Conservation (phyloP, 257 asterid genomes). For the Scutellaria baicalensis region DNA sequence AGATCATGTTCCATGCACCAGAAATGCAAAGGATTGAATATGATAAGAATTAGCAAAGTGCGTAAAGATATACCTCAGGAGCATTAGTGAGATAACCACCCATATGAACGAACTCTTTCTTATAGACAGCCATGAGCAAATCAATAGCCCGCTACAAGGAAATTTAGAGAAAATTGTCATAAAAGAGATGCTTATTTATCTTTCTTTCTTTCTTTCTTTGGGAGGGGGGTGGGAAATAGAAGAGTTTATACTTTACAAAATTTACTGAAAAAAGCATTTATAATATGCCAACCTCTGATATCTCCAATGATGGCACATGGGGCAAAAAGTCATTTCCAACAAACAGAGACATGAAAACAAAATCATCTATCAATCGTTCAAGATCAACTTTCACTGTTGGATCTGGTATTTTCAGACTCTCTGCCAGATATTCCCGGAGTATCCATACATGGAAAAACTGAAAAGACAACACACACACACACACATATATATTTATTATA, state of each 20-base stretch:
- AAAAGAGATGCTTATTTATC: not conserved
- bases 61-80: constrained; percentile 30
- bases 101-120: constrained; percentile 45
- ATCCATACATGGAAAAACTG: constrained; percentile 55
- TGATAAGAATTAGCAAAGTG: not conserved
- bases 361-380: constrained; percentile 59
- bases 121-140: constrained; percentile 50
- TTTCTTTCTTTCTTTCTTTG: not conserved
- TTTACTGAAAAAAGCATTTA: constrained; percentile 5
- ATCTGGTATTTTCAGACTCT: constrained; percentile 36
- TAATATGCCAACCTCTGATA: constrained; percentile 48
- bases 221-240: not conserved
- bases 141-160: constrained; percentile 52
- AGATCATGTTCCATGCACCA: not conserved
- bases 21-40: not conserved
- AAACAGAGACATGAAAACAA: constrained; percentile 57
- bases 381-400: constrained; percentile 32
- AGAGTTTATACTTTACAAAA: not conserved
- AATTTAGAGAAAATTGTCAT: constrained; percentile 2
- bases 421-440: constrained; percentile 49
- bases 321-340: constrained; percentile 76
- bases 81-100: constrained; percentile 60
- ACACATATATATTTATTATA: not conserved
- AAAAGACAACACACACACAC: constrained; percentile 1
- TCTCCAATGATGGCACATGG: constrained; percentile 53